Conservation (phyloP, 2,329 filamentous ascomycete genomes). For the Chrysoporthe cubensis region DNA sequence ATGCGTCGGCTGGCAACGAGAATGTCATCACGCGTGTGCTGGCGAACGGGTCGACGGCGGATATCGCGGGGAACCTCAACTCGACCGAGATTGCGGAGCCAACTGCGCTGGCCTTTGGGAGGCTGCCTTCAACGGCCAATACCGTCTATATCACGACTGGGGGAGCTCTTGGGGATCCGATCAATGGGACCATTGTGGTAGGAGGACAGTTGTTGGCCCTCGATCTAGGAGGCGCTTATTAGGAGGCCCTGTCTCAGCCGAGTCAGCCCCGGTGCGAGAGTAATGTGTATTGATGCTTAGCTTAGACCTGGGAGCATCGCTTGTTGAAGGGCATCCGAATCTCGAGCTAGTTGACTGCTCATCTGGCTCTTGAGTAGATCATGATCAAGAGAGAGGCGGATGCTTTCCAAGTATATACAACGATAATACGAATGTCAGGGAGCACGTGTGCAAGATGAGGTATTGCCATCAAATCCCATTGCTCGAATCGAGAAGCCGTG, state of each 20-base stretch:
- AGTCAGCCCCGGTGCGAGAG: not conserved
- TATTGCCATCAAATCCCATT: too few relatives aligned
- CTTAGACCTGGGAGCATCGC: too few relatives aligned
- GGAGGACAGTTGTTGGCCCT: not conserved
- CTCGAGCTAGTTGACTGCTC: too few relatives aligned
- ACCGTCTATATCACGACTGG: not conserved
- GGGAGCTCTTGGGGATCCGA: not conserved
- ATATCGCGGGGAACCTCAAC: not conserved
- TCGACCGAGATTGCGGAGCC: not conserved
- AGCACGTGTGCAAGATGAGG: too few relatives aligned
- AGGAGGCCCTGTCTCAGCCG: too few relatives aligned
- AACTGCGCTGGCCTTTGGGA: not conserved
- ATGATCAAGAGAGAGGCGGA: too few relatives aligned
- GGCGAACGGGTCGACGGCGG: not conserved
- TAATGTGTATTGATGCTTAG: too few relatives aligned
- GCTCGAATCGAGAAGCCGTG: too few relatives aligned
- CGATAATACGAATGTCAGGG: too few relatives aligned
- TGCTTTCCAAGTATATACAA: too few relatives aligned
- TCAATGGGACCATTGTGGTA: not conserved
- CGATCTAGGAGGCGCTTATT: not conserved
- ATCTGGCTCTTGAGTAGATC: too few relatives aligned
- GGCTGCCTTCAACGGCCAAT: not conserved
- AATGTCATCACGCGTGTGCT: not conserved
- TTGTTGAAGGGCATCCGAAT: fast-evolving
- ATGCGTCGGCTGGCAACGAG: not conserved